phyloP scores from a whole-genome alignment of 345 rosid species.

The Camelina neglecta region DNA sequence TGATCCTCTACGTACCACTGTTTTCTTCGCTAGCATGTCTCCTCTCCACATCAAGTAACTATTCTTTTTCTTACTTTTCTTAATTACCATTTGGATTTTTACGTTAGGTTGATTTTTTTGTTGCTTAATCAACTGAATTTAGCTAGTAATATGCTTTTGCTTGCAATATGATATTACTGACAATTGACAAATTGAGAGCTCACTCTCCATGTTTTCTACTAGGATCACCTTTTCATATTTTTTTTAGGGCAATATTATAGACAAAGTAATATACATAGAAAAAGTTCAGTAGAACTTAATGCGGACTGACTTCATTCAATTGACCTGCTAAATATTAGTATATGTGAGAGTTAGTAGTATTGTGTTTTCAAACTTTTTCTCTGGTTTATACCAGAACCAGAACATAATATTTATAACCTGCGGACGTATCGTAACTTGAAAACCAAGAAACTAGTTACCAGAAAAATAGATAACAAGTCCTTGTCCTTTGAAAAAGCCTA shows the following conservation, averaged over 20 bases:
- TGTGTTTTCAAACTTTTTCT: conserved; percentile 5
- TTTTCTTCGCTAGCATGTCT: conserved; percentile 92
- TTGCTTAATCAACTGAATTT: conserved; percentile 9
- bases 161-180: conserved; percentile 14
- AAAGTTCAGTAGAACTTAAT: background rate
- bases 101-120: background rate
- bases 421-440: conserved; percentile 26
- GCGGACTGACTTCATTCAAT: background rate
- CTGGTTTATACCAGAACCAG: background rate
- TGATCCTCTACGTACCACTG: conserved; percentile 73
- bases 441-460: conserved; percentile 35
- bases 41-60: conserved; percentile 95
- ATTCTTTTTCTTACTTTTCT: background rate
- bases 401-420: background rate
- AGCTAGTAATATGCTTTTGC: conserved; percentile 5
- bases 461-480: conserved; percentile 31
- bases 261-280: background rate
- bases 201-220: conserved; percentile 22
- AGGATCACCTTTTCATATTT: conserved; percentile 20
- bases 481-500: conserved; percentile 15
- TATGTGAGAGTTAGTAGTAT: background rate
- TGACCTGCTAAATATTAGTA: background rate
- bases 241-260: background rate
- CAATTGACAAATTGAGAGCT: conserved; percentile 10
- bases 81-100: background rate